Evolutionary conservation across 2,329 filamentous ascomycete genomes (phyloP).

Genomic region (Monosporascus sp.): DNA sequence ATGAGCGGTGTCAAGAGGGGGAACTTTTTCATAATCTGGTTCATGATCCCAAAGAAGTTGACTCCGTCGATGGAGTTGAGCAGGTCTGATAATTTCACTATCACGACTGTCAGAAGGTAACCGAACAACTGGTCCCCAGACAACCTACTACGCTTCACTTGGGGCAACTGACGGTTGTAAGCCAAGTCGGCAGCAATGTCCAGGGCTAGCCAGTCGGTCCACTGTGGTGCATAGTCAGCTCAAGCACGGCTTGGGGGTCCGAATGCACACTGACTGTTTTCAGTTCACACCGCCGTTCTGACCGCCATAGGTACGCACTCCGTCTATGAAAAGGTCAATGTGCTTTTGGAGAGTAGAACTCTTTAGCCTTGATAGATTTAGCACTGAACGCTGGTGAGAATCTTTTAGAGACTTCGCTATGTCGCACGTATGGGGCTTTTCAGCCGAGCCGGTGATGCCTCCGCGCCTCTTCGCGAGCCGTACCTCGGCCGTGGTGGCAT

Average conservation of each 20-base stretch:
- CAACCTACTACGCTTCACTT: conserved; percentile 14
- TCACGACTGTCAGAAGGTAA: background rate
- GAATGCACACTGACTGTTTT: background rate
- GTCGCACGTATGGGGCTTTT: background rate
- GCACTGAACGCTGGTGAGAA: conserved; percentile 6
- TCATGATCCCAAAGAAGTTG: conserved; percentile 5
- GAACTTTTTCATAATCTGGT: conserved; percentile 10
- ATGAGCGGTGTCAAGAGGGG: conserved; percentile 10
- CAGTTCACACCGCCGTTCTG: background rate
- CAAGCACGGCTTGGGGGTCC: too few relatives aligned
- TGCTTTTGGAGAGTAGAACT: conserved; percentile 3
- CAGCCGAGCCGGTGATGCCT: conserved; percentile 32
- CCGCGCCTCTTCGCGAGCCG: conserved; percentile 36
- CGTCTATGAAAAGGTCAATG: conserved; percentile 5
- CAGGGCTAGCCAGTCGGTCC: conserved; percentile 16
- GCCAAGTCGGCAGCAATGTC: conserved; percentile 17
- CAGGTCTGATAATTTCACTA: conserved; percentile 5
- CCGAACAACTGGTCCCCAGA: background rate
- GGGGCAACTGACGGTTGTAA: conserved; percentile 11
- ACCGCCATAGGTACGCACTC: conserved; percentile 1
- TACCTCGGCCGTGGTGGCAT: conserved; percentile 26
- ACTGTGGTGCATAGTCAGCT: background rate
- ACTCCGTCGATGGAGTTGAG: conserved; percentile 1
- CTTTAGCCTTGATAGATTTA: conserved; percentile 1
- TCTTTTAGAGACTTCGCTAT: conserved; percentile 4